Conservation (phyloP, 345 rosid genomes). For the Salix exigua region DNA sequence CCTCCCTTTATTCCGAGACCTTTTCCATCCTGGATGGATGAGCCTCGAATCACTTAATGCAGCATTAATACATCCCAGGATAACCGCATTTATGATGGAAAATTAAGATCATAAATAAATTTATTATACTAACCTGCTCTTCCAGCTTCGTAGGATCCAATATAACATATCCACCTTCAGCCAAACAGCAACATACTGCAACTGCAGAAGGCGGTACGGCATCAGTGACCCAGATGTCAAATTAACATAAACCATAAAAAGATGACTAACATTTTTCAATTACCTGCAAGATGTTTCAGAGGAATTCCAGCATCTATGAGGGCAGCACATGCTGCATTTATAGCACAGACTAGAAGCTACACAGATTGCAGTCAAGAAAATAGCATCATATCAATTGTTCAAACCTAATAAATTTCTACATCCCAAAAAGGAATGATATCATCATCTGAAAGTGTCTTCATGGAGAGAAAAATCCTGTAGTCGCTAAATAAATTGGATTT, state of each 20-base stretch:
- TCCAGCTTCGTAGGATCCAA: conserved; percentile 84
- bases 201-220: conserved; percentile 43
- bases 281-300: conserved; percentile 90
- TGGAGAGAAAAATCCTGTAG: background rate
- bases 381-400: background rate
- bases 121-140: conserved; percentile 60
- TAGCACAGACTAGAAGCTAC: conserved; percentile 90
- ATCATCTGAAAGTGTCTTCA: background rate
- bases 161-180: conserved; percentile 50
- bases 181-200: conserved; percentile 80
- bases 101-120: background rate
- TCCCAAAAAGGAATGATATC: background rate
- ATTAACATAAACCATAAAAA: background rate
- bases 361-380: conserved; percentile 42
- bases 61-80: background rate
- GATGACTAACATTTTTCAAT: conserved; percentile 6
- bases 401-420: background rate
- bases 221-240: background rate
- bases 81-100: background rate
- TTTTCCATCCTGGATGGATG: too few species aligned
- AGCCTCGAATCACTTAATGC: background rate
- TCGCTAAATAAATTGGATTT: background rate
- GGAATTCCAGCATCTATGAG: conserved; percentile 97
- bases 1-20: too few species aligned
- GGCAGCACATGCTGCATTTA: conserved; percentile 93